Base-by-base conservation (phyloP, 805 yeast genomes). In the Barnettozyma californica region DNA sequence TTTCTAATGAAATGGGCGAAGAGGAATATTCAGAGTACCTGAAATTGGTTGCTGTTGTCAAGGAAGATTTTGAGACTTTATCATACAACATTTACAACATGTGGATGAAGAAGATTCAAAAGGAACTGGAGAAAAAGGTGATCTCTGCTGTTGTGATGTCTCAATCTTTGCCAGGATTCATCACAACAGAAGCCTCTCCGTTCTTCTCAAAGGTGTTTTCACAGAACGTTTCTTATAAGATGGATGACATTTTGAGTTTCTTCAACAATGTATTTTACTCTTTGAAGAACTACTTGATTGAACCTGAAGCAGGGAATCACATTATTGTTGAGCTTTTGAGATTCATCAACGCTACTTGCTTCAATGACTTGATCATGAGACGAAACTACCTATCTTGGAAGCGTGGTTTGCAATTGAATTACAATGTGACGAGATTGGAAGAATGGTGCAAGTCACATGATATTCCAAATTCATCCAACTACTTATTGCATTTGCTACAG, bases 391-490 rank as follows among this genome's bases (percentile, higher is more conserved):
- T 92, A 63, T 85, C 96, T 10, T 94, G 99, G 99, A 94, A 92
- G 72, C 84, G 99, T 64, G 98, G 98, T 43, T 77, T 94, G 58
- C 99, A 94, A 69, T 81, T 94, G 69, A 94, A 90, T 66, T 94
- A 94, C 71, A 94, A 94, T 67, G 95, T 91, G 47, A 94, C 99
- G 3, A 80, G 98, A 61, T 77, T 94, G 60, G 97, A 90, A 67
- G 99, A 94, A 70, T 94, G 99, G 99, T 92, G 98, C 69, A 92
- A 89, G 71, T 81, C 89, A 8, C 97, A 92, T 66, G 91, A 86
- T 45, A 80, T 94, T 53, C 85, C 86, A 44, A 96, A 91, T 64
- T 96, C 95, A 2, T 79, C 92, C 4, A 80, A 83, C 35, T 83
- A 89, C 62, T 76, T 94, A 64, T 83, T 84, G 53, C 97, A 91